These are phyloP conservation scores for Tanacetum coccineum DNA, from an alignment of 129 eudicot species.

Conservation along the genomic window DNA sequence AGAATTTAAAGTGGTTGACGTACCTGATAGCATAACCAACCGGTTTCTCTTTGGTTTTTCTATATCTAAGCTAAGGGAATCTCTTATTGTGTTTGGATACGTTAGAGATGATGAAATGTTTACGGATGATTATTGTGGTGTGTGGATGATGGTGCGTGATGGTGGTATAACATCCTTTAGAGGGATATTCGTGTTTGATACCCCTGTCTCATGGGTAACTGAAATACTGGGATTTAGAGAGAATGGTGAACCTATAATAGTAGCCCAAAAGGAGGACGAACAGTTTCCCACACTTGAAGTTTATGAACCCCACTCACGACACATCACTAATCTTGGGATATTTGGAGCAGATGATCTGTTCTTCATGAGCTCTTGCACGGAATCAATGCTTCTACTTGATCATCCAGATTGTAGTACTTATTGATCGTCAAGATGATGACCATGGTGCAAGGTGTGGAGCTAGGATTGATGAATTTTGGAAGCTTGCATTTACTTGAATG, in stretches of 20 bases:
- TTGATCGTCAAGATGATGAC: too few relatives aligned
- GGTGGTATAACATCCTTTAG: constrained; percentile 17
- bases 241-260: constrained; percentile 24
- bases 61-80: constrained; percentile 27
- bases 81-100: constrained; percentile 14
- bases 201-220: constrained; percentile 4
- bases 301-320: constrained; percentile 1
- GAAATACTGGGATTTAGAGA: constrained; percentile 28
- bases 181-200: neutral
- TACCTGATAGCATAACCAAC: constrained; percentile 26
- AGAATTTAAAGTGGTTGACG: constrained; percentile 26
- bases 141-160: constrained; percentile 54
- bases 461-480: too few relatives aligned
- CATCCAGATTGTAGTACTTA: neutral
- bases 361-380: neutral
- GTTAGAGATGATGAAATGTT: neutral
- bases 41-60: neutral
- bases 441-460: too few relatives aligned
- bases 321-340: neutral
- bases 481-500: too few relatives aligned
- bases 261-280: neutral
- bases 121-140: neutral
- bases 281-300: neutral
- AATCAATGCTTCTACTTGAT: constrained; percentile 2
- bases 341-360: neutral